Evolutionary conservation across 768 basidiomycete species (phyloP), one percentile per base, ranked within the genome.

Genomic region (Suillus decipiens): DNA sequence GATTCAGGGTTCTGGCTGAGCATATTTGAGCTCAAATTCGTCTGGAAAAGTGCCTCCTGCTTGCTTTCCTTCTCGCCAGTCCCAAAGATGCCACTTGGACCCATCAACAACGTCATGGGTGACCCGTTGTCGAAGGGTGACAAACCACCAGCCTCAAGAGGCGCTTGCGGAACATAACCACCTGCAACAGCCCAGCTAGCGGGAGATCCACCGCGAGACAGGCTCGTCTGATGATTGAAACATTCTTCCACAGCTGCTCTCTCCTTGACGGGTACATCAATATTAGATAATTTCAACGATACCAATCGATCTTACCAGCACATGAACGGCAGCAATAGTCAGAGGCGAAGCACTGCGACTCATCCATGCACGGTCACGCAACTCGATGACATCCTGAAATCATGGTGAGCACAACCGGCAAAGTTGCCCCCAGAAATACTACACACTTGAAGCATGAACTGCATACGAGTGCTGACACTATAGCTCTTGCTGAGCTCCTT

Each of bases 401-500:
- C 2, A 17, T 7, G 51, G 14, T 10, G 58, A 62, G 24, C 67
- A 51, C n/a, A 54, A 42, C 15, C 41, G 43, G 63, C 11, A 61
- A 60, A 33, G 31, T 28, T 28, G 31, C 14, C 28, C 54, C 11
- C 64, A 59, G 15, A 60, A 12, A 22, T n/a, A 31, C 2, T 42
- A 78, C 85, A 61, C 64, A 96, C 96, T 87, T 93, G 87, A 62
- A 99, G 83, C 95, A 98, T 97, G 78, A 92, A 98, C 61, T 89
- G 88, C 85, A 98, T 93, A 70, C 97, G 90, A 19, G 94, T 84
- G 63, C 86, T 87, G 65, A 97, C 87, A 60, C 89, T 88, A 17
- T 69, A 76, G 69, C 86, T 92, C 79, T 89, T 89, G 47, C 84
- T 79, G 66, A 99, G 80, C 73, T 92, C 87, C 72, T 87, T 86